A percentile compares a stretch with the other conserved stretches of the same genome.
Evolutionary conservation across 169 alveolate genomes (phyloP).

Genomic region (Nephromyces sp.): DNA sequence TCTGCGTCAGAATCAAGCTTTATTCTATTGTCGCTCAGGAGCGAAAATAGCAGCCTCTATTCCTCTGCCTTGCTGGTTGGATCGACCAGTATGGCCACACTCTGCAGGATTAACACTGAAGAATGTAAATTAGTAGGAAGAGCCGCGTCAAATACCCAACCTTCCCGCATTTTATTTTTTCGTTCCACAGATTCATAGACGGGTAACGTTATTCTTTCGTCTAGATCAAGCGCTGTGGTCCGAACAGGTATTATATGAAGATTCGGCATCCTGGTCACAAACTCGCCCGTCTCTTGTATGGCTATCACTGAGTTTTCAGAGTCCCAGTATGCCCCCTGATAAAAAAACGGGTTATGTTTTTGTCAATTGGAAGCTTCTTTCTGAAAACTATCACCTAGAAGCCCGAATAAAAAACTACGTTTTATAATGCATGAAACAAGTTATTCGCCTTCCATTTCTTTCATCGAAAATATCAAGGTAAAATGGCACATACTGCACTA

Average conservation of each 20-base stretch:
- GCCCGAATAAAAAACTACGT: too few species aligned
- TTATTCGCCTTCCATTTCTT: too few species aligned
- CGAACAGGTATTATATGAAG: conserved; percentile 81
- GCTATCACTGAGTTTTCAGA: conserved; percentile 60
- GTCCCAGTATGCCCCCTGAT: conserved; percentile 89
- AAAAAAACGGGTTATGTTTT: too few species aligned
- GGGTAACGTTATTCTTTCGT: conserved; percentile 79
- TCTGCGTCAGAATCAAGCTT: too few species aligned
- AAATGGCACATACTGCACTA: background rate
- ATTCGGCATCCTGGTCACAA: too few species aligned
- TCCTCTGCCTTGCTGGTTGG: too few species aligned
- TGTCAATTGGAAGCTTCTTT: too few species aligned
- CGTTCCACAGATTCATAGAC: conserved; percentile 67
- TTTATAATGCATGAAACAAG: too few species aligned
- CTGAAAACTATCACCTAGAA: too few species aligned
- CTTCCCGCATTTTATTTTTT: conserved; percentile 84
- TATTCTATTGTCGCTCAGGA: too few species aligned
- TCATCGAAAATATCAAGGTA: conserved; percentile 24
- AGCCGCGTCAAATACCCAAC: conserved; percentile 83
- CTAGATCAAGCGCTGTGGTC: conserved; percentile 78
- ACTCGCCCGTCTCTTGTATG: conserved; percentile 77
- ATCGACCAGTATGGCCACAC: conserved; percentile 76
- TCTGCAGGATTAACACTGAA: conserved; percentile 81
- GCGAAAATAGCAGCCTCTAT: too few species aligned
- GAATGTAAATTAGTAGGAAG: conserved; percentile 79